phyloP scores from a whole-genome alignment of 2,329 filamentous ascomycete species.

The Arthrobotrys pseudoclavata region DNA sequence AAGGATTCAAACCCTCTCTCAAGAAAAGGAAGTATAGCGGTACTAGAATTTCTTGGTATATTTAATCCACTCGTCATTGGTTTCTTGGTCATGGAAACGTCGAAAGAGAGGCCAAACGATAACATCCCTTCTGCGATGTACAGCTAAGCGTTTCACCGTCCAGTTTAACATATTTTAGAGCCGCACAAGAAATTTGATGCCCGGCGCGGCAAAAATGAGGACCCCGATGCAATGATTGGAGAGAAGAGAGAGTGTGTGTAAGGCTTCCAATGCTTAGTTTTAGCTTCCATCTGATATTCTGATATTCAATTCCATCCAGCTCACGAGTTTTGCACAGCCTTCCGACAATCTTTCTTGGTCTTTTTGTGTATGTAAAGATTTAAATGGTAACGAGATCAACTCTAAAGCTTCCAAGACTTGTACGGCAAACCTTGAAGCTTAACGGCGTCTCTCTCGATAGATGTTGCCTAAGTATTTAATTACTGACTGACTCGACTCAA shows the following conservation, averaged over 20 bases:
- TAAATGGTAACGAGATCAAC: too few species aligned
- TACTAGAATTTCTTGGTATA: slow-evolving; percentile 33
- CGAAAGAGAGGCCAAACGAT: background rate
- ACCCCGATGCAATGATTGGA: background rate
- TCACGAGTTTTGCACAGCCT: slow-evolving; percentile 18
- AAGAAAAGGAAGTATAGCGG: background rate
- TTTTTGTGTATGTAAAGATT: background rate
- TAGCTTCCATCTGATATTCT: slow-evolving; percentile 18
- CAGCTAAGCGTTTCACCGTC: slow-evolving; percentile 27
- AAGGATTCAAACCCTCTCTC: background rate
- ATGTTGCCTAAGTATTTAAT: slow-evolving; percentile 3
- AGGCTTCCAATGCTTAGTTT: slow-evolving; percentile 27
- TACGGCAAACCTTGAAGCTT: background rate
- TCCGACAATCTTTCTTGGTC: slow-evolving; percentile 5
- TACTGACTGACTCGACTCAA: slow-evolving; percentile 12
- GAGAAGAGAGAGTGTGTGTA: background rate
- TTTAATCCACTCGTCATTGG: background rate
- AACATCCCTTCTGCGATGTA: background rate
- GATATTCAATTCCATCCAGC: slow-evolving; percentile 29
- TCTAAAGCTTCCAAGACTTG: slow-evolving; percentile 16
- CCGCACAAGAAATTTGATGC: slow-evolving; percentile 32
- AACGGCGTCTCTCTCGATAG: slow-evolving; percentile 1
- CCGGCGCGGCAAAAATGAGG: slow-evolving; percentile 19
- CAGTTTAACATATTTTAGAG: slow-evolving; percentile 3
- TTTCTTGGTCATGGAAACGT: slow-evolving; percentile 12